Conservation (phyloP, 768 basidiomycete genomes). For the Nidula microcarpa region DNA sequence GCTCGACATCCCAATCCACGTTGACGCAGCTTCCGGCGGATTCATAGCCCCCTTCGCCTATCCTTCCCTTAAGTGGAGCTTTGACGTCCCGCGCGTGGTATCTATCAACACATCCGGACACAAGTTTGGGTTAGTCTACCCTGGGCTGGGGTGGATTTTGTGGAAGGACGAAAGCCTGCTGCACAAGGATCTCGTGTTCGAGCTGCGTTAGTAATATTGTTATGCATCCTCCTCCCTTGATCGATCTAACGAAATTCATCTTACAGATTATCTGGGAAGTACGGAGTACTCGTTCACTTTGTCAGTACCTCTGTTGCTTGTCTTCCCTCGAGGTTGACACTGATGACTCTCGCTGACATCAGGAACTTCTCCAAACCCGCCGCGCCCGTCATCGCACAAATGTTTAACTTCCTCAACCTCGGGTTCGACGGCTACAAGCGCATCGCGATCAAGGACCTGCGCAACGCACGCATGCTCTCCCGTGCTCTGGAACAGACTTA, state of each 20-base stretch:
- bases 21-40: slow-evolving; percentile 61
- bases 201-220: slow-evolving; percentile 39
- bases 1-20: slow-evolving; percentile 60
- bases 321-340: too few relatives aligned
- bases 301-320: slow-evolving; percentile 13
- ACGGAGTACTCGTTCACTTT: slow-evolving; percentile 62
- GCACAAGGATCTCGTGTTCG: slow-evolving; percentile 63
- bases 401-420: slow-evolving; percentile 59
- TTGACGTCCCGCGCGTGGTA: slow-evolving; percentile 52
- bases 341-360: background rate
- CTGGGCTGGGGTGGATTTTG: slow-evolving; percentile 59
- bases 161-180: slow-evolving; percentile 56
- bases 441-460: slow-evolving; percentile 41
- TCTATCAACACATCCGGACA: slow-evolving; percentile 55
- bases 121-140: slow-evolving; percentile 55
- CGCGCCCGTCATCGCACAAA: slow-evolving; percentile 53
- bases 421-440: slow-evolving; percentile 52
- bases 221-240: slow-evolving; percentile 3
- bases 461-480: slow-evolving; percentile 55
- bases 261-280: slow-evolving; percentile 47
- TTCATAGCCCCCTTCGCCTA: slow-evolving; percentile 65
- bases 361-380: slow-evolving; percentile 59
- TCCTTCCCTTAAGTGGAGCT: slow-evolving; percentile 54
- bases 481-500: slow-evolving; percentile 54
- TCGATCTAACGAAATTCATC: slow-evolving; percentile 2